These are phyloP conservation scores for Fistulinella cinereoalba DNA, from an alignment of 1,284 basidiomycete species.

Conservation along the genomic window DNA sequence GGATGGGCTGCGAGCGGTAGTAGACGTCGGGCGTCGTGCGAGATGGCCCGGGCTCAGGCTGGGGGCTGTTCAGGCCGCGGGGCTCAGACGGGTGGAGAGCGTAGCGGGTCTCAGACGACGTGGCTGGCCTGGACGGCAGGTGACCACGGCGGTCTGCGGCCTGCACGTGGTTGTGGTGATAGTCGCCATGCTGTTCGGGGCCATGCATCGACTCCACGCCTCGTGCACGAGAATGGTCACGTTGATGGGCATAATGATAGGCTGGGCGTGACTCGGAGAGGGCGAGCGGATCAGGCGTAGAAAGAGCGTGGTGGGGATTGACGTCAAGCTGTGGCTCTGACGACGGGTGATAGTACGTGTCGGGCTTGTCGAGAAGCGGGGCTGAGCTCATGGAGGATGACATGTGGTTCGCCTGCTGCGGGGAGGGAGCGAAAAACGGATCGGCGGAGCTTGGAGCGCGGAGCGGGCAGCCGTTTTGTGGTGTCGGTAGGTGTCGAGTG, in stretches of 20 bases:
- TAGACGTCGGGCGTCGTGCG: conserved; percentile 19
- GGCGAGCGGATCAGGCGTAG: conserved; percentile 31
- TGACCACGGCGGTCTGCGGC: conserved; percentile 13
- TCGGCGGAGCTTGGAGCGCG: conserved; percentile 18
- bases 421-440: conserved; percentile 30
- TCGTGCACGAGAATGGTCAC: conserved; percentile 28
- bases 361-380: conserved; percentile 27
- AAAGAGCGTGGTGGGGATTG: conserved; percentile 24
- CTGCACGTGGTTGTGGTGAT: conserved; percentile 26
- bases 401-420: conserved; percentile 26
- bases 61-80: conserved; percentile 14
- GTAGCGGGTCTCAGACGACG: conserved; percentile 20
- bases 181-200: conserved; percentile 29
- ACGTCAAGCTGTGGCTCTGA: conserved; percentile 32
- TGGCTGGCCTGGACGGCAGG: conserved; percentile 20
- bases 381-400: conserved; percentile 30
- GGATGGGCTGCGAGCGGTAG: conserved; percentile 21
- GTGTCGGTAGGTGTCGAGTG: conserved; percentile 19
- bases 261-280: conserved; percentile 29
- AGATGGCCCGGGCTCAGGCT: conserved; percentile 23
- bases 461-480: conserved; percentile 17
- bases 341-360: conserved; percentile 28
- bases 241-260: conserved; percentile 32
- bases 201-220: conserved; percentile 23
- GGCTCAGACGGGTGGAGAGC: conserved; percentile 18